Evolutionary conservation across 768 basidiomycete species (phyloP).

Genomic region (Trametes gibbosa): DNA sequence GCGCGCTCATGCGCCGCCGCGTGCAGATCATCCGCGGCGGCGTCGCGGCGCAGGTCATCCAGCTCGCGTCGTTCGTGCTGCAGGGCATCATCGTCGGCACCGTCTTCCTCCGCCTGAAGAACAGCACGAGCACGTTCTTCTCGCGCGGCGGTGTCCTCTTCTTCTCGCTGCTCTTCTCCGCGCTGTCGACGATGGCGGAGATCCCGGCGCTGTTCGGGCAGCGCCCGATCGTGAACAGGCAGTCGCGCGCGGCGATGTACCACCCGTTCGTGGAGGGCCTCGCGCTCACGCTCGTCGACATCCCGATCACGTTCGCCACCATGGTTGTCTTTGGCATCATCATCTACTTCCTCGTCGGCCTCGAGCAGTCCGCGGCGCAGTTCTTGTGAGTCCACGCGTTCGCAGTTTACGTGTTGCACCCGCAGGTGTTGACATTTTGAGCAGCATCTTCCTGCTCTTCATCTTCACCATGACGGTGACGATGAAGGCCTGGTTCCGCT

Average conservation of each 20-base stretch:
- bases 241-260: slow-evolving; percentile 61
- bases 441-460: slow-evolving; percentile 58
- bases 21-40: slow-evolving; percentile 36
- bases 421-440: no score
- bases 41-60: slow-evolving; percentile 28
- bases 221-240: slow-evolving; percentile 57
- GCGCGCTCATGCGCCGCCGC: slow-evolving; percentile 35
- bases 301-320: slow-evolving; percentile 53
- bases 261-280: slow-evolving; percentile 53
- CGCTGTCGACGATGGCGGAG: slow-evolving; percentile 60
- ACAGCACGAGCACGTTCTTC: slow-evolving; percentile 61
- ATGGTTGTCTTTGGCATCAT: slow-evolving; percentile 45
- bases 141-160: slow-evolving; percentile 78
- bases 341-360: slow-evolving; percentile 59
- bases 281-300: slow-evolving; percentile 58
- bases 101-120: slow-evolving; percentile 56
- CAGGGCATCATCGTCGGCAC: slow-evolving; percentile 58
- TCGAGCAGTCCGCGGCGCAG: slow-evolving; percentile 53
- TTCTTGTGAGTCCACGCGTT: slow-evolving; percentile 59
- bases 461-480: slow-evolving; percentile 55
- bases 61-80: slow-evolving; percentile 44
- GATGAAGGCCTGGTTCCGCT: slow-evolving; percentile 78
- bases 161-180: slow-evolving; percentile 67
- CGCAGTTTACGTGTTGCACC: no score
- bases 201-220: slow-evolving; percentile 56